Conservation (phyloP, 768 basidiomycete genomes). For the Galerina sulciceps region DNA sequence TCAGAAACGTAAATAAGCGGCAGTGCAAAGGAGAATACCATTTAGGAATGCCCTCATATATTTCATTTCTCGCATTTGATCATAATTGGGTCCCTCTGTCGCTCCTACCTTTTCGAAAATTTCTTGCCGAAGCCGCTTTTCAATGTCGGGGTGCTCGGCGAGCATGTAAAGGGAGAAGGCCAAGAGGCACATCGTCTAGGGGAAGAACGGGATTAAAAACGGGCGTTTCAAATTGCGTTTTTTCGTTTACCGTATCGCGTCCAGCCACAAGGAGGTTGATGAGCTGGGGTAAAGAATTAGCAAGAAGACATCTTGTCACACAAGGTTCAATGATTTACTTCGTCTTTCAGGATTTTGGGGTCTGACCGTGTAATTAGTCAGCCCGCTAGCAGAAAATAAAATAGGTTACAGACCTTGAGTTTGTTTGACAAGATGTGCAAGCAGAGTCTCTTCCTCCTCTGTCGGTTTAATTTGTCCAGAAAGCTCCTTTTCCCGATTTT, state of each 20-base stretch:
- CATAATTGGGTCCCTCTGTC: slow-evolving; percentile 39
- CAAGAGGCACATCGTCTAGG: slow-evolving; percentile 43
- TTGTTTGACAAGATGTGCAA: slow-evolving; percentile 54
- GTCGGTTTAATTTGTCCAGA: slow-evolving; percentile 28
- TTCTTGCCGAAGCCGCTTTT: slow-evolving; percentile 42
- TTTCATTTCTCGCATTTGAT: slow-evolving; percentile 51
- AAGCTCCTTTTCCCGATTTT: slow-evolving; percentile 38
- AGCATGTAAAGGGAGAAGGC: slow-evolving; percentile 49
- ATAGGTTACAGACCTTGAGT: slow-evolving; percentile 29
- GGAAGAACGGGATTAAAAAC: background rate
- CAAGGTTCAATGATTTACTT: slow-evolving; percentile 13
- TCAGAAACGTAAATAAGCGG: background rate
- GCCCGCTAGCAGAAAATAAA: slow-evolving; percentile 11
- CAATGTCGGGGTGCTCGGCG: slow-evolving; percentile 42
- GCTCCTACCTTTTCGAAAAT: slow-evolving; percentile 42
- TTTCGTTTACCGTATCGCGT: slow-evolving; percentile 39
- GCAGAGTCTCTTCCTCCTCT: slow-evolving; percentile 43
- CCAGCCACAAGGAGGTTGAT: slow-evolving; percentile 61
- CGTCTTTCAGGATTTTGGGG: slow-evolving; percentile 39
- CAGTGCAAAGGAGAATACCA: slow-evolving; percentile 20
- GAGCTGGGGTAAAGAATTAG: slow-evolving; percentile 11
- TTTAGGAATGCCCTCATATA: slow-evolving; percentile 35
- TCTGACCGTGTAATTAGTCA: background rate
- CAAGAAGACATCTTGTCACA: background rate
- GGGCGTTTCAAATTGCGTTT: background rate